phyloP scores from a whole-genome alignment of 139 green algal species.

The Diplosphaera chodatii region DNA sequence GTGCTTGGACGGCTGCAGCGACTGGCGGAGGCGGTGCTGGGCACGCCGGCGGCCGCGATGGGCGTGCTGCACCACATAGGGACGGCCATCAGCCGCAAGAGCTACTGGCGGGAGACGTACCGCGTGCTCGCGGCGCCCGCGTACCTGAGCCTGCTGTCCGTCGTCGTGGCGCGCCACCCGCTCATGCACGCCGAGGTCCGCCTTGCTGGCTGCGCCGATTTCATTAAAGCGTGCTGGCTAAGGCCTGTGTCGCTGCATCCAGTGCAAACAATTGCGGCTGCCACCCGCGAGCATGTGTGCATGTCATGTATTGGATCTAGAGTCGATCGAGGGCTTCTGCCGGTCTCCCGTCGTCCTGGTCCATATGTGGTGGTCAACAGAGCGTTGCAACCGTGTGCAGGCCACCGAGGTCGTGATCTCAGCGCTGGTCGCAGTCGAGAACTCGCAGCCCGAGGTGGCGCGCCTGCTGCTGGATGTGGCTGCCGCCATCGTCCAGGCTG shows the following conservation, averaged over 20 bases:
- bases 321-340: too few relatives aligned
- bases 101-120: slow-evolving; percentile 33
- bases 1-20: background rate
- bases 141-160: slow-evolving; percentile 28
- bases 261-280: too few relatives aligned
- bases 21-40: slow-evolving; percentile 3
- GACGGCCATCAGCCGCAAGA: slow-evolving; percentile 6
- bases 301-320: too few relatives aligned
- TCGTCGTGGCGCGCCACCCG: slow-evolving; percentile 28
- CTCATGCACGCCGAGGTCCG: slow-evolving; percentile 25
- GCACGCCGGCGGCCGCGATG: slow-evolving; percentile 16
- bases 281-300: too few relatives aligned
- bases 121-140: slow-evolving; percentile 24
- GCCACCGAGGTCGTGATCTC: background rate
- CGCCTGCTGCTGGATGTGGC: slow-evolving; percentile 20
- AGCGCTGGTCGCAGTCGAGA: slow-evolving; percentile 25
- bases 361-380: too few relatives aligned
- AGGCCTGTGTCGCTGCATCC: too few relatives aligned
- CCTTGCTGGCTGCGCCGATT: too few relatives aligned
- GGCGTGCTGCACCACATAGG: slow-evolving; percentile 25
- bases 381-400: background rate
- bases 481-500: slow-evolving; percentile 11
- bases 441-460: slow-evolving; percentile 19
- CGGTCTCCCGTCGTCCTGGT: too few relatives aligned
- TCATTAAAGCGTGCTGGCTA: too few relatives aligned